A percentile compares a stretch with the other conserved stretches of the same genome.
Evolutionary conservation across 2,329 filamentous ascomycete species (phyloP).

Genomic region (Fusarium tupiense): DNA sequence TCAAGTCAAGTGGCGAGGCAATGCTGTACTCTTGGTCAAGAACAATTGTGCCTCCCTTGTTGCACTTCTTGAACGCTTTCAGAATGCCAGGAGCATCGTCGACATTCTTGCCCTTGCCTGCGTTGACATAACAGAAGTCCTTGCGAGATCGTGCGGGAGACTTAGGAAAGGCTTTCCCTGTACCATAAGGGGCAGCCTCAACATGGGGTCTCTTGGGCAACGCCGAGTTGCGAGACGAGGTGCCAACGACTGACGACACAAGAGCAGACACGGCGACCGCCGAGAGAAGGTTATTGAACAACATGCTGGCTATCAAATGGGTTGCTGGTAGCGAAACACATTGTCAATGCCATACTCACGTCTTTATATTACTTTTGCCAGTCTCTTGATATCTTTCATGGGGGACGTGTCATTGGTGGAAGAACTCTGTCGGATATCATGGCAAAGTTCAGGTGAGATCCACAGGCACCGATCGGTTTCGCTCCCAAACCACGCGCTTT

Average conservation of each 20-base stretch:
- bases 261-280: constrained; percentile 16
- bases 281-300: constrained; percentile 19
- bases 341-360: not conserved
- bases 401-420: not conserved
- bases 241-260: constrained; percentile 17
- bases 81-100: constrained; percentile 36
- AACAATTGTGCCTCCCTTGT: constrained; percentile 70
- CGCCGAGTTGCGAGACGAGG: not conserved
- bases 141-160: constrained; percentile 24
- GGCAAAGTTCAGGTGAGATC: not conserved
- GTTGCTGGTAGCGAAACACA: not conserved
- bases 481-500: not conserved
- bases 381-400: not conserved
- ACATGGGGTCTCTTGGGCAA: constrained; percentile 33
- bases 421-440: not conserved
- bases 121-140: constrained; percentile 36
- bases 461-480: not conserved
- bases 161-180: constrained; percentile 24
- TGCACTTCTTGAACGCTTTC: constrained; percentile 56
- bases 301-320: not conserved
- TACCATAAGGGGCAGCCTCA: constrained; percentile 29
- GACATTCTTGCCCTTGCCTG: constrained; percentile 2
- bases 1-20: constrained; percentile 71
- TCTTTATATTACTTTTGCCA: not conserved
- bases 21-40: constrained; percentile 69